These are phyloP conservation scores for Lepiota brunneoincarnata DNA, from an alignment of 768 basidiomycete species.

Conservation along the genomic window DNA sequence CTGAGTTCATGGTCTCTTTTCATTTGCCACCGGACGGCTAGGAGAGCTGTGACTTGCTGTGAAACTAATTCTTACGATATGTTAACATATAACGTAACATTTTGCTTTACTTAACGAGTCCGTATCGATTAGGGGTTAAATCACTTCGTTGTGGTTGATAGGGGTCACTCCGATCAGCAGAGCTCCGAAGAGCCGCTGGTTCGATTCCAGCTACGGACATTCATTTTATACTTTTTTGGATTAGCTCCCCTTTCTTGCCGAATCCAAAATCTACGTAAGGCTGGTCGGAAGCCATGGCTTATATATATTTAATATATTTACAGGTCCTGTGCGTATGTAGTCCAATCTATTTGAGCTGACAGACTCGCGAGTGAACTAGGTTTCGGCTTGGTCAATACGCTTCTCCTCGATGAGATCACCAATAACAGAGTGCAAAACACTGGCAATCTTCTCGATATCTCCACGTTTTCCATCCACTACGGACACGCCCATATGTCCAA, in stretches of 20 bases:
- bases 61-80: too few species aligned
- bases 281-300: too few species aligned
- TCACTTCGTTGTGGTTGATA: conserved; percentile 29
- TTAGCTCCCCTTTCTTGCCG: too few species aligned
- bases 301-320: too few species aligned
- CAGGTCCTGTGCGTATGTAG: too few species aligned
- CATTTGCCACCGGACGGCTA: too few species aligned
- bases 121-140: conserved; percentile 34
- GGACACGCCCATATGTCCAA: conserved; percentile 83
- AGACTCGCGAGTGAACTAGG: not conserved
- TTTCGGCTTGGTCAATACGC: not conserved
- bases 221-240: not conserved
- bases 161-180: too few species aligned
- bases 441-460: conserved; percentile 60
- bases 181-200: conserved; percentile 29
- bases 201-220: conserved; percentile 32
- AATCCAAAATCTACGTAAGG: too few species aligned
- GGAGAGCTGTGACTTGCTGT: too few species aligned
- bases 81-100: not conserved
- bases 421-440: not conserved
- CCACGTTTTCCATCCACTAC: conserved; percentile 62
- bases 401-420: conserved; percentile 2
- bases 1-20: too few species aligned
- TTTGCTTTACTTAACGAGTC: not conserved
- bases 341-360: not conserved